Evolutionary conservation across 306 rosid genomes (phyloP).

Genomic region (Heteromeles arbutifolia): DNA sequence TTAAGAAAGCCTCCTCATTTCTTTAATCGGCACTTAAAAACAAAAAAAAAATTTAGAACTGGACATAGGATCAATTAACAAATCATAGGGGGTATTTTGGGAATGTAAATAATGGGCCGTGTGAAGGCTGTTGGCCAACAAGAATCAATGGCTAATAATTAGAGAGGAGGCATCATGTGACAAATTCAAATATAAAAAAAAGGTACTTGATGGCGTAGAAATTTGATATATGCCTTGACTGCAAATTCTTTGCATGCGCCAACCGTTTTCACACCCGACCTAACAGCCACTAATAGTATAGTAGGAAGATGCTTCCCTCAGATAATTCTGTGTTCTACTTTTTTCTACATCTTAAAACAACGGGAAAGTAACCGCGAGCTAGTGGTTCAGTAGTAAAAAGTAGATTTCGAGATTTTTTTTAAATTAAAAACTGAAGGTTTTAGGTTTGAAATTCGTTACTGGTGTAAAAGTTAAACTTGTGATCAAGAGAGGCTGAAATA

Average conservation of each 20-base stretch:
- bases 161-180: neutral
- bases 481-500: accelerated
- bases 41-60: no score
- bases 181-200: neutral
- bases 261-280: slow-evolving; percentile 5
- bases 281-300: no score
- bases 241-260: neutral
- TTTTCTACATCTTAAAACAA: no score
- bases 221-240: neutral
- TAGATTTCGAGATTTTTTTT: accelerated
- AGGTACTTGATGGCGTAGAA: neutral
- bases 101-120: neutral
- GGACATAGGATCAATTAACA: neutral
- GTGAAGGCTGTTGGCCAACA: neutral
- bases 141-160: neutral
- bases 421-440: accelerated
- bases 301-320: neutral
- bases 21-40: no score
- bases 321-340: neutral
- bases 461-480: accelerated
- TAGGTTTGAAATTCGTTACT: accelerated
- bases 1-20: no score
- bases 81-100: neutral
- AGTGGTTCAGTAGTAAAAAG: no score
- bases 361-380: no score